Evolutionary conservation across 176 grass and related monocot species (phyloP), one percentile per base, ranked within the genome.

Genomic region (Microstegium vimineum): DNA sequence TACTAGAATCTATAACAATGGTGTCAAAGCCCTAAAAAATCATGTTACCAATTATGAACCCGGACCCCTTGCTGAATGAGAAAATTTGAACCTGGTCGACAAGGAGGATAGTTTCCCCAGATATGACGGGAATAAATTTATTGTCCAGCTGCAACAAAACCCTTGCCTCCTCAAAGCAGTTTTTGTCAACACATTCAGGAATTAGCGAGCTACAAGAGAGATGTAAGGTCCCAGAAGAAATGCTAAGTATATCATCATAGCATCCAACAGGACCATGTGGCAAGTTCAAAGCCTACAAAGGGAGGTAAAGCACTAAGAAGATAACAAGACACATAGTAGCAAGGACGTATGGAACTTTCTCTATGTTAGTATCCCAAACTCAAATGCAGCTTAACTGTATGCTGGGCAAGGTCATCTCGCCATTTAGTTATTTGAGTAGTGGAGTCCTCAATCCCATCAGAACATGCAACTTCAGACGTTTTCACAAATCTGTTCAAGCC

Each of bases 51-150:
- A 66, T 23, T 51, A 68, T 72, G 33, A 74, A 80, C 37, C 34
- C 70, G 69, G 74, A 45, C 75, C 62, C 77, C 77, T 25, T n/a
- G 20, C 12, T 33, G 51, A 43, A 79, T 37, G 65, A 68, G 46
- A 67, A 47, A 67, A 69, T 5, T 18, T 16, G 81, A 78, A 94
- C 92, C 89, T 94, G 92, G 69, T 94, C 92, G 68, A 98, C 85
- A 79, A 98, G 90, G 54, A 98, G 62, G 69, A 98, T 81, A 30
- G 46, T 93, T 87, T 90, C 79, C 74, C 84, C 84, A 62, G 95
- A 94, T 75, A 98, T 70, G 40, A 95, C 82, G 5, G 95, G 95
- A 90, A 98, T 98, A 86, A 93, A 98, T 91, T 98, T 98, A 79
- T 88, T 94, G 89, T 98, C 95, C 76, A 98, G 54, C 84, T 98